Percentiles rank a stretch among this genome's conserved stretches.
Evolutionary conservation across 306 rosid genomes (phyloP).

Genomic region (Rosa rugosa): DNA sequence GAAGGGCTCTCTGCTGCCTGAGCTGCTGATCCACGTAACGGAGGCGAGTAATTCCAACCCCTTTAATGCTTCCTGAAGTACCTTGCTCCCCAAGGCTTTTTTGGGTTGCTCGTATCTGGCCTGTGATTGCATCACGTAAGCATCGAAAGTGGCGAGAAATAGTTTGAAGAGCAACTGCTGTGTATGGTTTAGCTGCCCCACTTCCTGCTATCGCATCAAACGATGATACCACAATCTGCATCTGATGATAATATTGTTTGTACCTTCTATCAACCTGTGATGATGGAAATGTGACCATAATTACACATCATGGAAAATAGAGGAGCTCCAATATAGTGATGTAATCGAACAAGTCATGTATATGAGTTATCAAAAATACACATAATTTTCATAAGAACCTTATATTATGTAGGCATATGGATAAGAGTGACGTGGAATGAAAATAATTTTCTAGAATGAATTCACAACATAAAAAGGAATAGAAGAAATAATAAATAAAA

Average conservation of each 20-base stretch:
- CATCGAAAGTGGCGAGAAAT: constrained; percentile 81
- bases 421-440: not conserved
- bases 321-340: not conserved
- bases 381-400: not conserved
- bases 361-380: not conserved
- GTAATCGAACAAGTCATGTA: not conserved
- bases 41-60: constrained; percentile 76
- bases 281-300: constrained; percentile 6
- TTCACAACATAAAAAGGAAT: not conserved
- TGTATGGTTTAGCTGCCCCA: constrained; percentile 83
- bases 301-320: constrained; percentile 5
- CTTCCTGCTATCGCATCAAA: constrained; percentile 68
- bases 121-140: constrained; percentile 68
- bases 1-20: constrained; percentile 74
- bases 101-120: constrained; percentile 61
- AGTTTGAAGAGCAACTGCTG: constrained; percentile 78
- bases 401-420: not conserved
- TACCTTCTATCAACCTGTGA: constrained; percentile 73
- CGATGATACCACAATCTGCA: constrained; percentile 82
- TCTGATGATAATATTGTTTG: constrained; percentile 77
- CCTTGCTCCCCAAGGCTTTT: constrained; percentile 73
- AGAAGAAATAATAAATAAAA: not conserved
- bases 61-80: constrained; percentile 49
- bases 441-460: not conserved
- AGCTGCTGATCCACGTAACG: constrained; percentile 74